A percentile compares a stretch with the other conserved stretches of the same genome.
phyloP scores from a whole-genome alignment of 148 eudicot genomes.

The Salicornia ramosissima region DNA sequence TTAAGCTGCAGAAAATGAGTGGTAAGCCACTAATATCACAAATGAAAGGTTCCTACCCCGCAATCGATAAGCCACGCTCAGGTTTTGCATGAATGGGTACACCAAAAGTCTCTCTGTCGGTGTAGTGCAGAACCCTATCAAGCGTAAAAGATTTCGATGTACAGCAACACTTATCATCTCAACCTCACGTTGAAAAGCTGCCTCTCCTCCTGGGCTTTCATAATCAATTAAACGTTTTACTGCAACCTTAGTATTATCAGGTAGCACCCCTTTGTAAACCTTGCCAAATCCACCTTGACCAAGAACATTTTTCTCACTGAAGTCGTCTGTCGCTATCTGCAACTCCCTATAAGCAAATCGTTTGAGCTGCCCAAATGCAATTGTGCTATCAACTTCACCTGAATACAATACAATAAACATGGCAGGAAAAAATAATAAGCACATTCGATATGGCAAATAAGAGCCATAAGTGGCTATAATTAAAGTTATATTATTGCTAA shows the following conservation, averaged over 20 bases:
- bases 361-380: slow-evolving; percentile 89
- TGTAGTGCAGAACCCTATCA: slow-evolving; percentile 97
- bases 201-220: slow-evolving; percentile 92
- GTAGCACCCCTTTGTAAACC: slow-evolving; percentile 85
- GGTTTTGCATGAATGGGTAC: slow-evolving; percentile 92
- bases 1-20: background rate
- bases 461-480: background rate
- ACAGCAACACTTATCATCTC: slow-evolving; percentile 99
- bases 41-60: slow-evolving; percentile 51
- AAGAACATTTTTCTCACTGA: slow-evolving; percentile 83
- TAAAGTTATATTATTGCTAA: background rate
- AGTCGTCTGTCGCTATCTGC: slow-evolving; percentile 92
- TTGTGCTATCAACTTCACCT: slow-evolving; percentile 92
- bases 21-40: background rate
- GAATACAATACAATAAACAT: slow-evolving; percentile 23
- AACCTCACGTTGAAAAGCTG: slow-evolving; percentile 93
- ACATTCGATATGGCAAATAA: background rate
- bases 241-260: slow-evolving; percentile 79
- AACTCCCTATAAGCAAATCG: slow-evolving; percentile 90
- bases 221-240: slow-evolving; percentile 82
- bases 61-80: slow-evolving; percentile 88
- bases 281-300: slow-evolving; percentile 99
- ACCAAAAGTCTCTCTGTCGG: slow-evolving; percentile 95
- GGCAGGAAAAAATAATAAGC: background rate
- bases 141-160: slow-evolving; percentile 75